Conservation (phyloP, 1,284 basidiomycete genomes). For the Hypsizygus ulmarius region DNA sequence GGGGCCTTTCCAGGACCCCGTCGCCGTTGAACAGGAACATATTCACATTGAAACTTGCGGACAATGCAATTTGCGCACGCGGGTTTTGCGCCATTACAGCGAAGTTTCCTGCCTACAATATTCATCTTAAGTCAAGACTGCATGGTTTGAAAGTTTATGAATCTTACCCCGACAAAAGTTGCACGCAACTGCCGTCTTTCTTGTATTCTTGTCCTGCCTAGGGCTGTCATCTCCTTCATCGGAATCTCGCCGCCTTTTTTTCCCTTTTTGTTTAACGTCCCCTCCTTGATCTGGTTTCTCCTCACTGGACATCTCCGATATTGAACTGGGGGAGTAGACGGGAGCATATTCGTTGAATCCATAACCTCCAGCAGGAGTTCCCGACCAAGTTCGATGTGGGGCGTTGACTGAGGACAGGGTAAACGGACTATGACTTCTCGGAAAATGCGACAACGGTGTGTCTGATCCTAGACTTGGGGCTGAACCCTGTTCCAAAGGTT, state of each 20-base stretch:
- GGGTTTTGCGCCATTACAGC: constrained; percentile 64
- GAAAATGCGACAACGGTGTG: constrained; percentile 5
- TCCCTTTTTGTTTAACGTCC: constrained; percentile 22
- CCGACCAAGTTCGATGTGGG: constrained; percentile 16
- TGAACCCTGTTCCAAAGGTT: not conserved
- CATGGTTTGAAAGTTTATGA: constrained; percentile 9
- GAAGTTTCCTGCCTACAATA: constrained; percentile 61
- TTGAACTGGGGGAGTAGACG: constrained; percentile 19
- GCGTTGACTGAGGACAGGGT: constrained; percentile 8
- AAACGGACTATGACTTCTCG: constrained; percentile 4
- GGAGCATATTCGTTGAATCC: constrained; percentile 17
- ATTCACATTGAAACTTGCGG: constrained; percentile 49
- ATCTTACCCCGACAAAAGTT: constrained; percentile 69
- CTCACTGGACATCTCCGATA: constrained; percentile 22
- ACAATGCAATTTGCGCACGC: constrained; percentile 56
- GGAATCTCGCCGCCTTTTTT: constrained; percentile 24
- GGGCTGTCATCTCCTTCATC: constrained; percentile 22
- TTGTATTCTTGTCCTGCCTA: constrained; percentile 32
- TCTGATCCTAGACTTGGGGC: constrained; percentile 1
- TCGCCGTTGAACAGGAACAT: constrained; percentile 52
- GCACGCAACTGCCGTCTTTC: constrained; percentile 62
- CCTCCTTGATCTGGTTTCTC: constrained; percentile 18
- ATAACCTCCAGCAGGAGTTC: constrained; percentile 13
- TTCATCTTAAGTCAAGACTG: constrained; percentile 13
- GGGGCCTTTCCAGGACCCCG: constrained; percentile 71